These are phyloP conservation scores for Dimargaris cristalligena DNA, from an alignment of 192 early-diverging fungal species.

Conservation along the genomic window DNA sequence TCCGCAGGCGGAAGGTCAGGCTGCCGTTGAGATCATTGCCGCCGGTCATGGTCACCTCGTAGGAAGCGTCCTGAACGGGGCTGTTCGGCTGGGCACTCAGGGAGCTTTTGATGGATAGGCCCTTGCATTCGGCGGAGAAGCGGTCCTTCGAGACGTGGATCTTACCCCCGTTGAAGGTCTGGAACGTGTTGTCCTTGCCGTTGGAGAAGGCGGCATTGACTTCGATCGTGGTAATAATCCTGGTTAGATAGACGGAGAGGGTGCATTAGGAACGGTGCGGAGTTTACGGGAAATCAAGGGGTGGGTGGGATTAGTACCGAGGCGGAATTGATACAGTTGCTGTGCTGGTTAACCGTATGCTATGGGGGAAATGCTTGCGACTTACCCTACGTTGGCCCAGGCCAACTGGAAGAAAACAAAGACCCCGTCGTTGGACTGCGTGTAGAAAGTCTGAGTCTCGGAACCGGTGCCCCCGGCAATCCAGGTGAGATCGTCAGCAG, in stretches of 20 bases:
- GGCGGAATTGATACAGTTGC: too few relatives aligned
- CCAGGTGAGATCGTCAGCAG: conserved; percentile 51
- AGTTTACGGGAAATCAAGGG: too few relatives aligned
- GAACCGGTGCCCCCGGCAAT: conserved; percentile 56
- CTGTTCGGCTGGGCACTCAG: conserved; percentile 28
- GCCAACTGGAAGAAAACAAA: conserved; percentile 81
- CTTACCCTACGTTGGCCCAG: conserved; percentile 67
- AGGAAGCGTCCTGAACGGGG: conserved; percentile 16
- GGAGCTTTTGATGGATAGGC: conserved; percentile 43
- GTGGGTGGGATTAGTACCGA: too few relatives aligned
- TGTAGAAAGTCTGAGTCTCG: conserved; percentile 79
- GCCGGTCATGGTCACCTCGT: conserved; percentile 27
- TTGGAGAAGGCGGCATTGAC: conserved; percentile 60
- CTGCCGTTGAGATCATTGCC: conserved; percentile 45
- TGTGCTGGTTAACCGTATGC: too few relatives aligned
- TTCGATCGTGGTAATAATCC: conserved; percentile 45
- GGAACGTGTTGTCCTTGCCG: conserved; percentile 38
- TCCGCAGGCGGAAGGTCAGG: conserved; percentile 46
- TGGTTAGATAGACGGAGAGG: too few relatives aligned
- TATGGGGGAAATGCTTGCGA: too few relatives aligned
- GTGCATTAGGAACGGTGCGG: too few relatives aligned
- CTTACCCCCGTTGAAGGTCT: conserved; percentile 55
- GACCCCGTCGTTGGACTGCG: conserved; percentile 50
- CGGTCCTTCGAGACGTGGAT: conserved; percentile 55
- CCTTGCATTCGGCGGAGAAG: conserved; percentile 58